Percentiles rank a stretch among this genome's conserved stretches.
phyloP scores from a whole-genome alignment of 1,284 basidiomycete species.

The Pseudozyma sp. region DNA sequence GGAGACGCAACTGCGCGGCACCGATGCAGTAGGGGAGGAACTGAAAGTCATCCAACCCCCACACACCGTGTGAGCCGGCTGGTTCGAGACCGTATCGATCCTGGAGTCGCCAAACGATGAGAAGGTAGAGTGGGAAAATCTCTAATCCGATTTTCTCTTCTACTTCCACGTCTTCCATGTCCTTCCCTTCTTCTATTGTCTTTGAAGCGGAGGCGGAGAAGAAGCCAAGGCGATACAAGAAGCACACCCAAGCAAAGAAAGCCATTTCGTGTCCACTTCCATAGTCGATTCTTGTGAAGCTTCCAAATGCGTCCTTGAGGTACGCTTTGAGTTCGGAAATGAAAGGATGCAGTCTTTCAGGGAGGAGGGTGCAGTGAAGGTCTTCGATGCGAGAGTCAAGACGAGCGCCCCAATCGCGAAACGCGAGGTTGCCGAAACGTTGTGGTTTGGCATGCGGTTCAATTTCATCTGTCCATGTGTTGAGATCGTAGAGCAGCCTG shows the following conservation, averaged over 20 bases:
- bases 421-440: slow-evolving; percentile 93
- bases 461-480: slow-evolving; percentile 83
- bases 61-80: slow-evolving; percentile 96
- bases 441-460: slow-evolving; percentile 84
- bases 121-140: slow-evolving; percentile 81
- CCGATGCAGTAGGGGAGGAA: slow-evolving; percentile 94
- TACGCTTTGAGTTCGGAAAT: slow-evolving; percentile 80
- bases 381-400: slow-evolving; percentile 72
- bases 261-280: slow-evolving; percentile 89
- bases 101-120: slow-evolving; percentile 86
- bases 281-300: slow-evolving; percentile 91
- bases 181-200: neutral
- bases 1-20: slow-evolving; percentile 81
- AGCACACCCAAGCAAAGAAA: slow-evolving; percentile 63
- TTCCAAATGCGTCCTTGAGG: slow-evolving; percentile 87
- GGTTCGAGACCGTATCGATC: slow-evolving; percentile 92
- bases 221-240: slow-evolving; percentile 51
- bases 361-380: slow-evolving; percentile 71
- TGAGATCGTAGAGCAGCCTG: slow-evolving; percentile 77
- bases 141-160: slow-evolving; percentile 70
- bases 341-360: slow-evolving; percentile 71
- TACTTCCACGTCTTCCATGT: slow-evolving; percentile 10
- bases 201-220: slow-evolving; percentile 19
- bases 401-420: slow-evolving; percentile 84
- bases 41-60: slow-evolving; percentile 92